phyloP scores from a whole-genome alignment of 768 basidiomycete genomes.

The Leccinellum luteum region DNA sequence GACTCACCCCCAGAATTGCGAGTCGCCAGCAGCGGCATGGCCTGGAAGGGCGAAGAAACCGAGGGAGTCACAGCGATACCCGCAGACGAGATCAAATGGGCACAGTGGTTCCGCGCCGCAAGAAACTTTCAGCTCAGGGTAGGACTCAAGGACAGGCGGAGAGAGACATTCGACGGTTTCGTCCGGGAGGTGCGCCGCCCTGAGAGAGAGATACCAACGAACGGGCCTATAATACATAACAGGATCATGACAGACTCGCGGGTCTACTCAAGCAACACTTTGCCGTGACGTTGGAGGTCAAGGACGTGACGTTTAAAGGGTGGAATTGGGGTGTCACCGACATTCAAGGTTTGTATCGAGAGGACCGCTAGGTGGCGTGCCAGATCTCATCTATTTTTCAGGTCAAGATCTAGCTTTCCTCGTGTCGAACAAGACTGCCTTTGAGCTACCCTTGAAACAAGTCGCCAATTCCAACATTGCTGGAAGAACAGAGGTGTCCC shows the following conservation, averaged over 20 bases:
- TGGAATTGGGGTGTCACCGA: slow-evolving; percentile 99
- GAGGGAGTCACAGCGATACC: slow-evolving; percentile 63
- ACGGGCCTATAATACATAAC: too few relatives aligned
- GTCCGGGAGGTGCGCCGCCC: slow-evolving; percentile 63
- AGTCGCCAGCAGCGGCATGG: slow-evolving; percentile 86
- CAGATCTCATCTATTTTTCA: slow-evolving; percentile 29
- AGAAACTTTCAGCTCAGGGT: slow-evolving; percentile 88
- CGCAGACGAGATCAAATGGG: slow-evolving; percentile 78
- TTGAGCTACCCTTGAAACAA: slow-evolving; percentile 81
- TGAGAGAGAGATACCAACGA: background rate
- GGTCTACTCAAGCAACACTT: slow-evolving; percentile 85
- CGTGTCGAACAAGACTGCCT: slow-evolving; percentile 82
- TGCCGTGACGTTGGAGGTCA: slow-evolving; percentile 76
- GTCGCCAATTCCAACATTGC: slow-evolving; percentile 98
- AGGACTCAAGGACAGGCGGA: slow-evolving; percentile 71
- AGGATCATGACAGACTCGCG: slow-evolving; percentile 92
- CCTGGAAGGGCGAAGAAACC: slow-evolving; percentile 83
- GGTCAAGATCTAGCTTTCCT: slow-evolving; percentile 91
- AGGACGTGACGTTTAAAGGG: slow-evolving; percentile 87
- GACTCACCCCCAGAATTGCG: slow-evolving; percentile 66
- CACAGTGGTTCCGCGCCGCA: slow-evolving; percentile 89
- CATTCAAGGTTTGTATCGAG: slow-evolving; percentile 70
- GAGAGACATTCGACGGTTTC: slow-evolving; percentile 93
- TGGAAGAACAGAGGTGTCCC: slow-evolving; percentile 95
- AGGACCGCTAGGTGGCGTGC: background rate